Percentiles rank a stretch among this genome's conserved stretches.
These are phyloP conservation scores for Taphrina pruni DNA, from an alignment of 1,139 yeast species.

Conservation along the genomic window DNA sequence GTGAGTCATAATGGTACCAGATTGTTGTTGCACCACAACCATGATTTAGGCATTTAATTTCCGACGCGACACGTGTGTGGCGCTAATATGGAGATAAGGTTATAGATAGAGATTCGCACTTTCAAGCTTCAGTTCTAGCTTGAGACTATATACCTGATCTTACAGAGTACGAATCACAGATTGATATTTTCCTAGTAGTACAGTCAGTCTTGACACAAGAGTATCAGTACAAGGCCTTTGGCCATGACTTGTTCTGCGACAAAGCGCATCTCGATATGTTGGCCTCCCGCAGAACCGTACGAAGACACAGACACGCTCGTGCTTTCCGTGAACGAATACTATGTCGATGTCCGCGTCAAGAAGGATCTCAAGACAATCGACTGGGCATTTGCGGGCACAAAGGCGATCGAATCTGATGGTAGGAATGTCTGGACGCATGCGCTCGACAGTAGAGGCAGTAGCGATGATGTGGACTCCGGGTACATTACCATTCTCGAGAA, in stretches of 20 bases:
- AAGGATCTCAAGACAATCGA: conserved; percentile 1
- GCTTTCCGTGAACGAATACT: conserved; percentile 9
- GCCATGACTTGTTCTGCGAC: conserved; percentile 20
- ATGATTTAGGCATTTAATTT: not conserved
- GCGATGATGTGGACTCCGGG: conserved; percentile 11
- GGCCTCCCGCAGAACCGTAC: conserved; percentile 26
- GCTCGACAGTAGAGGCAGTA: conserved; percentile 8
- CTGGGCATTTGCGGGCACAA: conserved; percentile 31
- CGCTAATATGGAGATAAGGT: conserved; percentile 3
- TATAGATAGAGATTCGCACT: not conserved
- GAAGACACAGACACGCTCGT: conserved; percentile 33
- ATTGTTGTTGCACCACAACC: no score
- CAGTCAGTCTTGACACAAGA: no score
- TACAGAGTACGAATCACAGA: no score
- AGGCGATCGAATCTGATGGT: conserved; percentile 1
- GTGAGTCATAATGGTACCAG: no score
- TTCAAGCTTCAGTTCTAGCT: no score
- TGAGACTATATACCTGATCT: no score
- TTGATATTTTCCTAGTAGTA: no score
- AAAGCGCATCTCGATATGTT: conserved; percentile 11
- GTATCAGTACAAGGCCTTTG: no score
- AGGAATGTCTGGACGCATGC: conserved; percentile 14
- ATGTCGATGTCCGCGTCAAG: conserved; percentile 22
- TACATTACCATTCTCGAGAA: not conserved
- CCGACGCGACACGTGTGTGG: not conserved